phyloP scores from a whole-genome alignment of 2,329 filamentous ascomycete genomes.

The Apiospora aurea region DNA sequence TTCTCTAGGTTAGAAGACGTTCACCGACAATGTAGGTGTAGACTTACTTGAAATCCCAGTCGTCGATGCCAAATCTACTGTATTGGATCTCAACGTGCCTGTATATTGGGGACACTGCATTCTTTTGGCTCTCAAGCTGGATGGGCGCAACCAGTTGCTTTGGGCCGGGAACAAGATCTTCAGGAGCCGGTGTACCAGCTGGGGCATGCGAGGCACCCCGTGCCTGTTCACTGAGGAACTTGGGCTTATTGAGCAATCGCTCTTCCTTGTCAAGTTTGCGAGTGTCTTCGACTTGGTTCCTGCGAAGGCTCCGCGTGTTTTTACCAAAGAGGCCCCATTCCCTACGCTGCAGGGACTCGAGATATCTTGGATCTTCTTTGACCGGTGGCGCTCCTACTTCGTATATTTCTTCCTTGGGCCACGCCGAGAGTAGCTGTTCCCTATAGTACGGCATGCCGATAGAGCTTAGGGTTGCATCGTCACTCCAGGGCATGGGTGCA shows the following conservation, averaged over 20 bases:
- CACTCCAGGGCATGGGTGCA: conserved; percentile 70
- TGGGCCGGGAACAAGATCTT: conserved; percentile 61
- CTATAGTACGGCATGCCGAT: conserved; percentile 95
- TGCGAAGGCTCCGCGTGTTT: conserved; percentile 74
- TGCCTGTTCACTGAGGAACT: conserved; percentile 93
- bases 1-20: conserved; percentile 25
- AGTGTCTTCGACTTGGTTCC: conserved; percentile 86
- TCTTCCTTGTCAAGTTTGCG: conserved; percentile 62
- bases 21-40: neutral
- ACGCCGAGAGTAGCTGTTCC: conserved; percentile 84
- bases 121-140: conserved; percentile 76
- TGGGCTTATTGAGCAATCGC: conserved; percentile 74
- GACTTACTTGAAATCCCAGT: conserved; percentile 91
- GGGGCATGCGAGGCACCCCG: conserved; percentile 66
- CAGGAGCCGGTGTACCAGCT: conserved; percentile 48
- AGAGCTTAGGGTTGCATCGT: conserved; percentile 79
- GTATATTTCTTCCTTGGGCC: conserved; percentile 83
- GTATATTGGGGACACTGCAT: conserved; percentile 88
- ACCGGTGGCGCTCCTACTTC: conserved; percentile 85
- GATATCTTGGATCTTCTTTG: conserved; percentile 74
- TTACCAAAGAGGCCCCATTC: conserved; percentile 82
- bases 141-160: conserved; percentile 71
- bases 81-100: conserved; percentile 97
- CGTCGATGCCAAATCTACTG: conserved; percentile 98
- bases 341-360: conserved; percentile 71